Base-by-base conservation (phyloP, 148 eudicot species). In the Cornus controversa region DNA sequence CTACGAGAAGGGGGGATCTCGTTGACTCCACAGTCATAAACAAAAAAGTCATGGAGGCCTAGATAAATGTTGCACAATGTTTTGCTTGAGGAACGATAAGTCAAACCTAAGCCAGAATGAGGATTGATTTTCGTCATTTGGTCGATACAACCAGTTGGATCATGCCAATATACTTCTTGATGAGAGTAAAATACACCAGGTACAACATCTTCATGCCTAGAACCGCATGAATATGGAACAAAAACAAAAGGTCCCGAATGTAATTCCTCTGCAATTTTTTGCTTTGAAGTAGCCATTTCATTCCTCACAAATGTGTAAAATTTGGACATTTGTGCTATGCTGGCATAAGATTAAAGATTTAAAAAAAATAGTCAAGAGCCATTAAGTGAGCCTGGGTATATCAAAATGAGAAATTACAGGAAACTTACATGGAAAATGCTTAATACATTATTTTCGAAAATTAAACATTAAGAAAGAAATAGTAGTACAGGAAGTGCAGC, bases 301-400 rank as follows among this genome's bases (percentile, higher is more conserved):
- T 83, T 89, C 91, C 92, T 91, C 53, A 96, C 74, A 76, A 85
- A 90, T 28, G 88, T 63, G 85, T 93, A 96, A 47, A 96, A 85
- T 73, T 84, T 91, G 71, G 90, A 88, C 99, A 96, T 96, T 80
- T 96, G 99, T 64, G 88, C 82, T 79, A 93, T 69, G 80, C 99
- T 94, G 94, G 66, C 28, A 75, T 54, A 40, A 74, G 45, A 40
- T 40, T 40, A 40, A 1, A 40, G 45, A 40, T 40, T 40, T 4
- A 40, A 40, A 40, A 40, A 40, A 40, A 77, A 72, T 75, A 71
- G 50, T 28, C 78, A 67, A 65, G 36, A 79, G 18, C 2, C 64
- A 75, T 27, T 47, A 71, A 47, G 67, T 78, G 66, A 83, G 80
- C 5, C 40, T 65, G 63, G 34, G 53, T 73, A 71, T 72, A 25